phyloP scores from a whole-genome alignment of 768 basidiomycete species.

The Xerocomellus dryophilus region DNA sequence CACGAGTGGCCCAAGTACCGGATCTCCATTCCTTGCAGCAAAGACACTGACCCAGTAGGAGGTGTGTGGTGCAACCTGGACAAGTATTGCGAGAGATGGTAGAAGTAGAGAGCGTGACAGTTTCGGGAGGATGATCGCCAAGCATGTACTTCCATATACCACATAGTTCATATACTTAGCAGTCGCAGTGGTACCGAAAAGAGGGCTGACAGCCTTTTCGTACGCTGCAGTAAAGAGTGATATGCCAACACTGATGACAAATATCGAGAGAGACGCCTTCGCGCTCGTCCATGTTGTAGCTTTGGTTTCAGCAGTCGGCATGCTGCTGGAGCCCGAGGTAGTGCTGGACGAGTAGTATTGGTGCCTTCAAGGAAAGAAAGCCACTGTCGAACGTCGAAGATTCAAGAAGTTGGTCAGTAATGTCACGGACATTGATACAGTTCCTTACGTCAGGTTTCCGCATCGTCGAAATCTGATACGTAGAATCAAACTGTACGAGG shows the following conservation, averaged over 20 bases:
- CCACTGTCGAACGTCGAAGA: too few relatives aligned
- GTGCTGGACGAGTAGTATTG: background rate
- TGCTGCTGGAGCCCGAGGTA: background rate
- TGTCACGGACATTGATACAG: too few relatives aligned
- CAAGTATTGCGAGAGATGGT: slow-evolving; percentile 36
- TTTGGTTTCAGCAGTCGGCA: slow-evolving; percentile 5
- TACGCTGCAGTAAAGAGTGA: slow-evolving; percentile 64
- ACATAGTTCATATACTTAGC: slow-evolving; percentile 45
- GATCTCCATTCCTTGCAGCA: slow-evolving; percentile 52
- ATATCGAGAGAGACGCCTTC: slow-evolving; percentile 23
- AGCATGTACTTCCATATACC: slow-evolving; percentile 36
- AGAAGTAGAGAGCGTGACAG: slow-evolving; percentile 26
- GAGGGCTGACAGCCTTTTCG: slow-evolving; percentile 59
- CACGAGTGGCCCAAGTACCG: slow-evolving; percentile 54
- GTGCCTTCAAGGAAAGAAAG: background rate
- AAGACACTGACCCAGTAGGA: slow-evolving; percentile 64
- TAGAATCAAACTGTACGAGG: background rate
- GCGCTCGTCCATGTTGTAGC: slow-evolving; percentile 11
- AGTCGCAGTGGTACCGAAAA: slow-evolving; percentile 64
- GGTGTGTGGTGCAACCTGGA: slow-evolving; percentile 54
- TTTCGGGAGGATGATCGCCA: slow-evolving; percentile 32
- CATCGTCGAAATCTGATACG: background rate
- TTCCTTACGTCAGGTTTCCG: background rate
- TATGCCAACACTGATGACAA: slow-evolving; percentile 33
- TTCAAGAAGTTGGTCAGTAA: too few relatives aligned